Percentiles rank a stretch among this genome's conserved stretches.
Conservation (phyloP, 139 green algal genomes). For the Yamagishiella unicocca region DNA sequence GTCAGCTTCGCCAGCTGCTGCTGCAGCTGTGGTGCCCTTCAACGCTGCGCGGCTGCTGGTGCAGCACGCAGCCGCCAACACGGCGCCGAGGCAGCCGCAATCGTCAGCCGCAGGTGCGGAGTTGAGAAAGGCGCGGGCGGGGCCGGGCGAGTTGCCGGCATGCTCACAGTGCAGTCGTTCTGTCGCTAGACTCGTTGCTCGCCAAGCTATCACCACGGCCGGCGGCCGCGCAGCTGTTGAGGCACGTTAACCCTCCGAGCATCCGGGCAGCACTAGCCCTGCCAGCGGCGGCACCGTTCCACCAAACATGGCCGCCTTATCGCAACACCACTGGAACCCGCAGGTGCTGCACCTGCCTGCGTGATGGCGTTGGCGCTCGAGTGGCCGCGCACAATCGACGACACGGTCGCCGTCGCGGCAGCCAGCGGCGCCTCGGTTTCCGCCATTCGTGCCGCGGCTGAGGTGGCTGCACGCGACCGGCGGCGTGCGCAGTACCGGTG, state of each 20-base stretch:
- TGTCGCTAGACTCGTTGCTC: too few species aligned
- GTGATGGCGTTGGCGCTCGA: conserved; percentile 15
- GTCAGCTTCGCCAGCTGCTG: neutral
- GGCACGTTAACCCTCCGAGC: too few species aligned
- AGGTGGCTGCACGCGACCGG: neutral
- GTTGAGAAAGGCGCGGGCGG: too few species aligned
- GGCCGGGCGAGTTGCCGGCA: too few species aligned
- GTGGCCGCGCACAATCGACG: neutral
- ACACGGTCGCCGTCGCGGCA: neutral
- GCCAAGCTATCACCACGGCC: too few species aligned
- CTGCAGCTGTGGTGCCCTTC: neutral
- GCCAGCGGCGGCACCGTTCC: too few species aligned
- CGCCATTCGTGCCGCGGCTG: neutral
- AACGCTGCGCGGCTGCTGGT: conserved; percentile 29
- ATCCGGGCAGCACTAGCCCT: too few species aligned
- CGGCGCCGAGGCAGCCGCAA: neutral
- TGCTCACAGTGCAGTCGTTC: too few species aligned
- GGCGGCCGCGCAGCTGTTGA: too few species aligned
- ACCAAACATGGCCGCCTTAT: too few species aligned
- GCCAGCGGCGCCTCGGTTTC: neutral
- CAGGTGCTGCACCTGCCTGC: neutral
- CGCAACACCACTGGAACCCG: too few species aligned
- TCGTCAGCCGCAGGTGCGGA: neutral
- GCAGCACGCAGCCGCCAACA: neutral
- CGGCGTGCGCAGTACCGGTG: conserved; percentile 6